phyloP scores from a whole-genome alignment of 352 stramenopile species.

The Globisporangium nagaii region DNA sequence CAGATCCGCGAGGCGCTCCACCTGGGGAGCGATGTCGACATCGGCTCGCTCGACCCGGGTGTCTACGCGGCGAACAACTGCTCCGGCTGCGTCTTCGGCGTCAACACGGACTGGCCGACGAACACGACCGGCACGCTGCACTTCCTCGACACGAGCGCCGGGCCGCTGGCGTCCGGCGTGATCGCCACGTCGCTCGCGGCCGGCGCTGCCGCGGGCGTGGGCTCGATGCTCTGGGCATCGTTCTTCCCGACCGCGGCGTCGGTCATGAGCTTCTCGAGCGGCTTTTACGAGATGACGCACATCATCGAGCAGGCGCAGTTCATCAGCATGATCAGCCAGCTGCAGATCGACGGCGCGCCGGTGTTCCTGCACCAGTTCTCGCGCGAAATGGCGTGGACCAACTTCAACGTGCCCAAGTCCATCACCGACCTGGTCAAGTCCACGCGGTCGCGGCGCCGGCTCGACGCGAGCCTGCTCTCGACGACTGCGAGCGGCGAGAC shows the following conservation, averaged over 20 bases:
- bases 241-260: slow-evolving; percentile 56
- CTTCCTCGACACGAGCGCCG: slow-evolving; percentile 71
- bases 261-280: slow-evolving; percentile 53
- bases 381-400: slow-evolving; percentile 80
- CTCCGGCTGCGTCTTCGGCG: slow-evolving; percentile 79
- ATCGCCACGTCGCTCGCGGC: slow-evolving; percentile 65
- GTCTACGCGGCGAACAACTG: slow-evolving; percentile 60
- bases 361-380: slow-evolving; percentile 80
- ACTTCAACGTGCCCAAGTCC: slow-evolving; percentile 76
- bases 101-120: slow-evolving; percentile 80
- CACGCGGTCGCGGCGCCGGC: slow-evolving; percentile 17
- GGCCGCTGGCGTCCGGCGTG: slow-evolving; percentile 51
- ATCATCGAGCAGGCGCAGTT: slow-evolving; percentile 86
- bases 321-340: slow-evolving; percentile 77
- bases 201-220: slow-evolving; percentile 35
- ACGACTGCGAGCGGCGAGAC: slow-evolving; percentile 32
- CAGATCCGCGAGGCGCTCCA: slow-evolving; percentile 53
- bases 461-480: slow-evolving; percentile 19
- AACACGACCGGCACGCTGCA: slow-evolving; percentile 57
- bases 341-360: slow-evolving; percentile 64
- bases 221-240: slow-evolving; percentile 75
- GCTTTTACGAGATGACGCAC: slow-evolving; percentile 84
- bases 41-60: slow-evolving; percentile 42
- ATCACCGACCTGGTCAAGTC: slow-evolving; percentile 18
- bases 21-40: slow-evolving; percentile 39